A percentile compares a stretch with the other conserved stretches of the same genome.
Evolutionary conservation across 306 rosid genomes (phyloP).

Genomic region (Cicer chorassanicum): DNA sequence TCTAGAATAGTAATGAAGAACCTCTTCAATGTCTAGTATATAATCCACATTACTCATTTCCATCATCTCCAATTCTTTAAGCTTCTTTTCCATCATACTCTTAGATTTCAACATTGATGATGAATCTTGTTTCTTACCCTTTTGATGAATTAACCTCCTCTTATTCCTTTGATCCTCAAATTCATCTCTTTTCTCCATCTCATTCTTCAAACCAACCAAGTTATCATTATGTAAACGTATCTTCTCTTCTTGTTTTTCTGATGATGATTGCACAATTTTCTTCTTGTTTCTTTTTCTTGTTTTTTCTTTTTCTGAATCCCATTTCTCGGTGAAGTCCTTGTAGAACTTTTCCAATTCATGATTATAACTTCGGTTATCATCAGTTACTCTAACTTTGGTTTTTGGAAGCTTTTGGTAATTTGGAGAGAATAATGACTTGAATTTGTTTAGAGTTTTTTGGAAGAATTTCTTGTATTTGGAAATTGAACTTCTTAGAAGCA

Average conservation of each 20-base stretch:
- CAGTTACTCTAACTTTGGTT: slow-evolving; percentile 11
- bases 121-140: slow-evolving; percentile 40
- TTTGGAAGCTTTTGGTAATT: slow-evolving; percentile 75
- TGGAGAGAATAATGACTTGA: slow-evolving; percentile 69
- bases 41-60: slow-evolving; percentile 76
- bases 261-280: slow-evolving; percentile 24
- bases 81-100: slow-evolving; percentile 62
- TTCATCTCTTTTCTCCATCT: slow-evolving; percentile 42
- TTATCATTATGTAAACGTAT: slow-evolving; percentile 12
- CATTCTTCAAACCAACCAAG: not conserved
- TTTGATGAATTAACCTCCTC: slow-evolving; percentile 34
- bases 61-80: slow-evolving; percentile 77
- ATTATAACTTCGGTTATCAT: slow-evolving; percentile 33
- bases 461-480: slow-evolving; percentile 76
- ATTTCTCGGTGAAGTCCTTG: slow-evolving; percentile 50
- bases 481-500: slow-evolving; percentile 70
- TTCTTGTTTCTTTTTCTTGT: slow-evolving; percentile 43
- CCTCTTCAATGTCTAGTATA: slow-evolving; percentile 80
- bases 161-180: slow-evolving; percentile 17
- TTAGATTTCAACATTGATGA: not conserved
- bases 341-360: slow-evolving; percentile 60
- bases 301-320: slow-evolving; percentile 50
- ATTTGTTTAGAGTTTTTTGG: slow-evolving; percentile 56
- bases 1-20: slow-evolving; percentile 83
- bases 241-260: slow-evolving; percentile 41